Evolutionary conservation across 2,329 filamentous ascomycete genomes (phyloP).

Genomic region (Rosellinia necatrix): DNA sequence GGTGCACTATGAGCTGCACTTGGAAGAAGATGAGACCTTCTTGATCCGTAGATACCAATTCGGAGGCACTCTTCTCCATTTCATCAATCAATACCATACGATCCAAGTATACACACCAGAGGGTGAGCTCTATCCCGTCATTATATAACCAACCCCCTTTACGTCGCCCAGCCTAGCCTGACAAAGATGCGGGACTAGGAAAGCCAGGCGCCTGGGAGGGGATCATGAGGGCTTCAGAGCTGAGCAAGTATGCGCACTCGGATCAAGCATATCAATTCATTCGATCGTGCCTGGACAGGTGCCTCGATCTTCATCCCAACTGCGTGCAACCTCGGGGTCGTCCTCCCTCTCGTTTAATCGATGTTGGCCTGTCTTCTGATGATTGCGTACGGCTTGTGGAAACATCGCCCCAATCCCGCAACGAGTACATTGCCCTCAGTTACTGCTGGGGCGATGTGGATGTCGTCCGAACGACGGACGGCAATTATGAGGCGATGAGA

Average conservation of each 20-base stretch:
- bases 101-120: background rate
- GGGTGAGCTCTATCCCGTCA: background rate
- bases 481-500: background rate
- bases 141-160: too few species aligned
- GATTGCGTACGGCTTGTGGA: background rate
- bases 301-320: background rate
- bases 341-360: background rate
- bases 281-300: background rate
- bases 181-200: too few species aligned
- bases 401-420: background rate
- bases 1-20: background rate
- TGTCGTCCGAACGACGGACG: background rate
- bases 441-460: background rate
- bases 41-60: background rate
- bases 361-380: background rate
- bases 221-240: background rate
- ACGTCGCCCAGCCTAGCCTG: too few species aligned
- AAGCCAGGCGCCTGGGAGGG: constrained; percentile 1
- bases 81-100: background rate
- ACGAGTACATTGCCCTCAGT: background rate
- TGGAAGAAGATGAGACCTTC: background rate
- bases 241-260: background rate
- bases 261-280: background rate
- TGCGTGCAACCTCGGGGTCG: background rate
- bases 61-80: background rate